Base-by-base conservation (phyloP, 371 early-diverging fungal species). In the Scutellospora calospora region DNA sequence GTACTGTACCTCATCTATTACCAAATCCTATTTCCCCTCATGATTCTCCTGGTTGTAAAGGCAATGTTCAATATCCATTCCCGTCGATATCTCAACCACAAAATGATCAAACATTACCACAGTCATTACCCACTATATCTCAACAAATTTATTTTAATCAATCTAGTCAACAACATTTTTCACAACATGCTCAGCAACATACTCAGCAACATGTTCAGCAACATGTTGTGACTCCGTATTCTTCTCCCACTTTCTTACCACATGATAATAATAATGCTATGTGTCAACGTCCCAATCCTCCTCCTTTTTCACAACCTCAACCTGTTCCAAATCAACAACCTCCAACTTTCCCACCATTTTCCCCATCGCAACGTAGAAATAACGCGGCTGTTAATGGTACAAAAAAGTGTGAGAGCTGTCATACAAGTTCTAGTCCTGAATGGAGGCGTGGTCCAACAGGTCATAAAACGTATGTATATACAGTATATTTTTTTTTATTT, bases 391-490 rank as follows among this genome's bases (percentile, higher is more conserved):
- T 45, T 45, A 25, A 54, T 14, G 85, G 84, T 45, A 81, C 81
- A 76, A 92, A 91, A 76, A 78, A 85, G 5, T 94, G 94, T 66
- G 89, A 89, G 74, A 89, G 90, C 79, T 94, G 94, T 82, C 88
- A 88, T 38, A 93, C 94, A 5, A 90, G 85, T 45, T 86, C 88
- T 41, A 93, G 94, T 52, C 94, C 94, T 35, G 94, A 94, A 81
- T 94, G 94, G 94, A 88, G 94, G 60, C 87, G 91, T 62, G 94
- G 94, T 12, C 94, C 93, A 29, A 90, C 90, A 41, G 94, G 94
- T n/a, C 92, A 93, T 83, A 94, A 94, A 82, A 92, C 93, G 90
- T 91, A 88, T 85, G 86, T 85, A 11, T 66, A 25, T 20, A 38
- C 16, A 65, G 11, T 18, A 4, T 35, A n/a, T 54, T 45, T 52